Evolutionary conservation across 805 yeast genomes (phyloP).

Genomic region (Danielia reshetovae): DNA sequence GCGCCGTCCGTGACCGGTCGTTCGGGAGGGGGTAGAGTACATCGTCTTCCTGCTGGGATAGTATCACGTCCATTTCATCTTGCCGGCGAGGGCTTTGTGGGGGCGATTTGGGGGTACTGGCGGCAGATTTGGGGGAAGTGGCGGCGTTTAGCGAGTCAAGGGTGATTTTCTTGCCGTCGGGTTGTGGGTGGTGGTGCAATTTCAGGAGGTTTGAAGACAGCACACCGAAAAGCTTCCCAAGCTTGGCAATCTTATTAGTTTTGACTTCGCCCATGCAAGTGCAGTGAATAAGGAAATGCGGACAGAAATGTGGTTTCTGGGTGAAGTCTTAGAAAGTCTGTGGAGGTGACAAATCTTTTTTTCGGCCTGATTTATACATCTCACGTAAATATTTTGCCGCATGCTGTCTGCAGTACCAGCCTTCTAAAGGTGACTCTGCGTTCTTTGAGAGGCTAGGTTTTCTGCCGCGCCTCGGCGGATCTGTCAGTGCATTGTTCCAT

Average conservation of each 20-base stretch:
- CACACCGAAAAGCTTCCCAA: constrained; percentile 25
- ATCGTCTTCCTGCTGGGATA: constrained; percentile 12
- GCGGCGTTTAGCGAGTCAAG: neutral
- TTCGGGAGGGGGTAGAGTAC: constrained; percentile 17
- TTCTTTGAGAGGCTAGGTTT: too few relatives aligned
- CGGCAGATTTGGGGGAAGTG: constrained; percentile 1
- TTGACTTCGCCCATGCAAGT: constrained; percentile 22
- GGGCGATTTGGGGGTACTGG: neutral
- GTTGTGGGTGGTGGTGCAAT: constrained; percentile 7
- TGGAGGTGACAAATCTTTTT: too few relatives aligned
- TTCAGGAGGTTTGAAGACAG: constrained; percentile 16
- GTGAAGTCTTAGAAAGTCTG: too few relatives aligned
- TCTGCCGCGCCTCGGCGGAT: too few relatives aligned
- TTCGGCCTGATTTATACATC: too few relatives aligned
- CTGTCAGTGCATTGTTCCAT: too few relatives aligned
- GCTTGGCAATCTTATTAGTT: constrained; percentile 20
- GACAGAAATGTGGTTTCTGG: too few relatives aligned
- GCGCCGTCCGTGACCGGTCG: constrained; percentile 11
- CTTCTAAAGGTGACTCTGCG: too few relatives aligned
- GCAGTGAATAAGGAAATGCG: too few relatives aligned
- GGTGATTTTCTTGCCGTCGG: constrained; percentile 7
- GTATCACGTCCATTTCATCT: neutral
- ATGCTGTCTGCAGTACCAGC: too few relatives aligned
- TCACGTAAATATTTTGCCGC: too few relatives aligned
- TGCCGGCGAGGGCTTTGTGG: neutral